Evolutionary conservation across 164 flowering plant genomes (phyloP), one percentile per base, ranked within the genome.

Genomic region (Chimonanthus praecox): DNA sequence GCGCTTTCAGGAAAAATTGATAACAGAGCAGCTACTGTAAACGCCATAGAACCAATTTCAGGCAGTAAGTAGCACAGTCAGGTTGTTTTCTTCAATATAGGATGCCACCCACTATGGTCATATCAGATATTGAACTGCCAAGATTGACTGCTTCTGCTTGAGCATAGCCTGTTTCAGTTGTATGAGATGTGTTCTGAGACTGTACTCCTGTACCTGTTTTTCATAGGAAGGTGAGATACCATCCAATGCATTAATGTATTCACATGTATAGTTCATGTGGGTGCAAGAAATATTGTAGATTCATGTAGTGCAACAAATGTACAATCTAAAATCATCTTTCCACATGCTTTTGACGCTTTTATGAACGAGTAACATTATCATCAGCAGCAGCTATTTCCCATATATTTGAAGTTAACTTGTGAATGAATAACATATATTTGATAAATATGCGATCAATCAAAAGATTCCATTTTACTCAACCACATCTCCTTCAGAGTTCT

Each of bases 131-230:
- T 63, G 70, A 60, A 74, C 58, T 72, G 78, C 75, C 67, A 77
- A 62, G 11, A 69, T 64, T 48, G 77, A 65, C 69, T 63, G 76
- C 68, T 78, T 61, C 15, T 58, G 77, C 45, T 69, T 76, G 67
- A 51, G 60, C 73, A 70, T 71, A 75, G 71, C 74, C 75, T 81
- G 79, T 75, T 77, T 82, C 78, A 78, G 77, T 82, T 90, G 97
- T 73, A 89, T 76, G 6, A 90, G 84, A 80, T 89, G 90, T 7
- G 90, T 84, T 74, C 83, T 84, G 54, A 86, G 85, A 80, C 92
- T 89, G 81, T 75, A 75, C 75, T 92, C 97, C 73, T 87, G 85
- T 21, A 85, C 88, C 97, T 92, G 90, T 49, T 79, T 64, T 3
- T 58, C 58, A 45, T 51, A 54, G 77, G 67, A 66, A 8, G 58